Conservation (phyloP, 169 alveolate genomes). For the Cryptosporidium ubiquitum region DNA sequence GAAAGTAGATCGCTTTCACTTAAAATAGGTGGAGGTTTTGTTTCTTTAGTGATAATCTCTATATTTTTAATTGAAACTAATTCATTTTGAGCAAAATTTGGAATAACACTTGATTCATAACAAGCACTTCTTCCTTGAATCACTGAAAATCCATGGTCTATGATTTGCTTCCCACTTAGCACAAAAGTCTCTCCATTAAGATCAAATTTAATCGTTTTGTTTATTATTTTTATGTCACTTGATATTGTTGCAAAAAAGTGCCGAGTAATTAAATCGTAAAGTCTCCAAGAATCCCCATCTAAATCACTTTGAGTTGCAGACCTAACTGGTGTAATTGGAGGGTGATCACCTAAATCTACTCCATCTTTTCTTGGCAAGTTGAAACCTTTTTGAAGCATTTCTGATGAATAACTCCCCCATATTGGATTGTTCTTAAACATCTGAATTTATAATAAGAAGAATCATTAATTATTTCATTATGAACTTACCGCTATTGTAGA, state of each 20-base stretch:
- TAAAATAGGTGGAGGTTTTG: conserved; percentile 94
- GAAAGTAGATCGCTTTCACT: conserved; percentile 95
- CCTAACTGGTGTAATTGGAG: conserved; percentile 94
- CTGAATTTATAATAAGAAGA: conserved; percentile 31
- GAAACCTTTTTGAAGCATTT: conserved; percentile 77
- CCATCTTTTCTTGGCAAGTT: conserved; percentile 86
- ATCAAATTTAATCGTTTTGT: conserved; percentile 80
- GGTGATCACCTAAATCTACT: conserved; percentile 95
- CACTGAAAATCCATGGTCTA: conserved; percentile 87
- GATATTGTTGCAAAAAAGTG: conserved; percentile 91
- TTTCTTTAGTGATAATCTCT: conserved; percentile 77
- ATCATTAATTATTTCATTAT: background rate
- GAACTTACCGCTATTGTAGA: conserved; percentile 62
- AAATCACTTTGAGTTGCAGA: conserved; percentile 83
- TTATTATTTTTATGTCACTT: conserved; percentile 83
- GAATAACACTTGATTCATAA: conserved; percentile 78
- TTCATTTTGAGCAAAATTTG: conserved; percentile 24
- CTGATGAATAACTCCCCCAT: conserved; percentile 82
- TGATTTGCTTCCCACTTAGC: conserved; percentile 82
- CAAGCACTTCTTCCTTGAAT: conserved; percentile 78
- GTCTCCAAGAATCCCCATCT: conserved; percentile 84
- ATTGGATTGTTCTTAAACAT: conserved; percentile 77
- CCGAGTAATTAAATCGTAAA: conserved; percentile 87
- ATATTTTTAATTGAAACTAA: background rate
- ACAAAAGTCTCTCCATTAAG: conserved; percentile 84